A percentile compares a stretch with the other conserved stretches of the same genome.
Evolutionary conservation across 2,329 filamentous ascomycete genomes (phyloP).

Genomic region (Nemania serpens): DNA sequence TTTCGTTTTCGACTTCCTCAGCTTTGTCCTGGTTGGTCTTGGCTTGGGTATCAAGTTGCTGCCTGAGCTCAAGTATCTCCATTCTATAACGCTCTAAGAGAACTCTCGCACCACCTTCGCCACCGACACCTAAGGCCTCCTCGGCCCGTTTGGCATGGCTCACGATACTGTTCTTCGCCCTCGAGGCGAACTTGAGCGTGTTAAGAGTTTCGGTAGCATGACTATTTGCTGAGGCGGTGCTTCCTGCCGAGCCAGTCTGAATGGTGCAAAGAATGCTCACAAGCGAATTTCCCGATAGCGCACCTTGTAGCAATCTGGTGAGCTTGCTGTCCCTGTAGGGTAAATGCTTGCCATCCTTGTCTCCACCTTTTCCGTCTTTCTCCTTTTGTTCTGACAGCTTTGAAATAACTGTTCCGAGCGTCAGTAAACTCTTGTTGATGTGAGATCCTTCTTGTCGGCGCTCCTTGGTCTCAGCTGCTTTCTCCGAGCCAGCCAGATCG

Average conservation of each 20-base stretch:
- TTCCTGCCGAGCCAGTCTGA: slow-evolving; percentile 79
- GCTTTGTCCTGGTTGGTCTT: slow-evolving; percentile 67
- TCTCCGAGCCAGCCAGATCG: slow-evolving; percentile 93
- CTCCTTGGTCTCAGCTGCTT: slow-evolving; percentile 94
- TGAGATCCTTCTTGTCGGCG: slow-evolving; percentile 92
- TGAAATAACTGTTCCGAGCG: slow-evolving; percentile 91
- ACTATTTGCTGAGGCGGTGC: slow-evolving; percentile 69
- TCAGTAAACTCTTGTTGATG: slow-evolving; percentile 97
- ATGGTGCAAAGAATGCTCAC: slow-evolving; percentile 98
- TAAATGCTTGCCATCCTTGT: slow-evolving; percentile 89
- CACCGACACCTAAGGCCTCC: slow-evolving; percentile 78
- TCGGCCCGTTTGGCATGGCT: slow-evolving; percentile 95
- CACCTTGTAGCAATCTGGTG: slow-evolving; percentile 88
- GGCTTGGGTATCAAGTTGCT: slow-evolving; percentile 81
- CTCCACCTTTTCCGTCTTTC: slow-evolving; percentile 71
- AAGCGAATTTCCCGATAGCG: slow-evolving; percentile 88
- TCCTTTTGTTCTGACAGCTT: slow-evolving; percentile 89
- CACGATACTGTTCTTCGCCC: slow-evolving; percentile 97
- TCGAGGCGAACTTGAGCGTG: slow-evolving; percentile 93
- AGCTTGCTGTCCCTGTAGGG: slow-evolving; percentile 98
- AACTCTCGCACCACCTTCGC: slow-evolving; percentile 85
- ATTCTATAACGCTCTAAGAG: slow-evolving; percentile 90
- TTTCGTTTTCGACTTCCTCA: slow-evolving; percentile 65
- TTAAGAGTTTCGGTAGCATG: slow-evolving; percentile 91
- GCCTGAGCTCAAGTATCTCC: slow-evolving; percentile 83